Conservation (phyloP, 2,329 filamentous ascomycete species). For the Torrubiella hemipterigena region DNA sequence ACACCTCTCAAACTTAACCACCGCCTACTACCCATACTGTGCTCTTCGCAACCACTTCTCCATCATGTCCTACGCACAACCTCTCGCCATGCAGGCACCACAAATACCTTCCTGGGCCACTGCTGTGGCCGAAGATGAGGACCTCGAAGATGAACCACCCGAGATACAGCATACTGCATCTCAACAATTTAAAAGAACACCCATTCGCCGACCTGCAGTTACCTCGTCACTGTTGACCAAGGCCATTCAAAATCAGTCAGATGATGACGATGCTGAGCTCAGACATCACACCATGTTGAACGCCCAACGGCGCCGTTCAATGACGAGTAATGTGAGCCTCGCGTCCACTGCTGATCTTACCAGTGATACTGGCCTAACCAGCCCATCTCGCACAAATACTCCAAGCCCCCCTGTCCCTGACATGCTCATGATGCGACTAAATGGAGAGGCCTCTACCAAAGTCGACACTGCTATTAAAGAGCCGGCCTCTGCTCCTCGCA, state of each 20-base stretch:
- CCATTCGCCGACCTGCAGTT: conserved; percentile 34
- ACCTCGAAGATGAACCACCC: conserved; percentile 82
- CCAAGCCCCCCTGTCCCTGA: conserved; percentile 75
- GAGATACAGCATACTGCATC: conserved; percentile 34
- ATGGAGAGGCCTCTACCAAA: conserved; percentile 14
- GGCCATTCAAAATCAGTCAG: conserved; percentile 60
- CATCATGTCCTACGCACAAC: no score
- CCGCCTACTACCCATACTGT: no score
- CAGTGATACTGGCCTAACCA: conserved; percentile 87
- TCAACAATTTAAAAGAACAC: conserved; percentile 33
- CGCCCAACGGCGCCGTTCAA: conserved; percentile 44
- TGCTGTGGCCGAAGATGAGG: no score
- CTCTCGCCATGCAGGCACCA: conserved; percentile 20
- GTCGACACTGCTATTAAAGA: conserved; percentile 15
- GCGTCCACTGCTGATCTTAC: conserved; percentile 83
- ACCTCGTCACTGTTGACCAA: conserved; percentile 79
- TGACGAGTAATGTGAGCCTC: conserved; percentile 68
- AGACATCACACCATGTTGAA: conserved; percentile 18
- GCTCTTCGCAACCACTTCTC: no score
- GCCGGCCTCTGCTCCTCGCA: conserved; percentile 37
- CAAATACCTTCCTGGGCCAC: conserved; percentile 28
- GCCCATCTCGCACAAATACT: conserved; percentile 74
- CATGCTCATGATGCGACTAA: conserved; percentile 32
- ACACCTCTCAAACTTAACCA: no score
- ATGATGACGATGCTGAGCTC: conserved; percentile 25